Conservation (phyloP, 805 yeast genomes). For the Candida nonsorbophila region DNA sequence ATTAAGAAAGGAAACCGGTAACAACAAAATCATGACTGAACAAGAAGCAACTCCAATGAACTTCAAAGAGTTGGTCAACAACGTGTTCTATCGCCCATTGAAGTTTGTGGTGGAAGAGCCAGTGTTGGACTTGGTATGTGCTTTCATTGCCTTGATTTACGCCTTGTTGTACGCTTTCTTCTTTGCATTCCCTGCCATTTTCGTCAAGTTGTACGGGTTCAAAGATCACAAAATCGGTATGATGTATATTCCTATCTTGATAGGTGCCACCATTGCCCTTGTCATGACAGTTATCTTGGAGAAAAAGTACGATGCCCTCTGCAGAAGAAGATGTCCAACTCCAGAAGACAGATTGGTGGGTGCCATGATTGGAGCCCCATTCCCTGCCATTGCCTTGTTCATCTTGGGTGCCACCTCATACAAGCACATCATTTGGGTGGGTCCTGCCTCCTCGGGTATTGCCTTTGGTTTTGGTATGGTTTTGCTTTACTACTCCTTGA, state of each 20-base stretch:
- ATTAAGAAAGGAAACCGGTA: conserved; percentile 75
- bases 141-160: conserved; percentile 83
- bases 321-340: conserved; percentile 52
- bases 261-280: conserved; percentile 77
- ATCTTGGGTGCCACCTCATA: conserved; percentile 76
- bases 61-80: conserved; percentile 60
- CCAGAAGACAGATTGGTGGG: conserved; percentile 81
- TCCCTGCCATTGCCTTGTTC: conserved; percentile 76
- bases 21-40: conserved; percentile 82
- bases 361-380: conserved; percentile 78
- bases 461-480: conserved; percentile 63
- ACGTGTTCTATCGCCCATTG: conserved; percentile 77
- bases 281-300: conserved; percentile 74
- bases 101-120: conserved; percentile 77
- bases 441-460: conserved; percentile 55
- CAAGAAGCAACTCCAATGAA: conserved; percentile 81
- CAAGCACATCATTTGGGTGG: conserved; percentile 62
- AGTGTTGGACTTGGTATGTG: conserved; percentile 76
- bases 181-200: conserved; percentile 92
- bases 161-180: conserved; percentile 89
- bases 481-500: conserved; percentile 50
- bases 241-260: conserved; percentile 85
- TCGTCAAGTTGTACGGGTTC: conserved; percentile 69
- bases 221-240: conserved; percentile 76
- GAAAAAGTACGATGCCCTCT: conserved; percentile 47